A percentile compares a stretch with the other conserved stretches of the same genome.
These are phyloP conservation scores for Nannochloris sp. DNA, from an alignment of 139 green algal species.

Conservation along the genomic window DNA sequence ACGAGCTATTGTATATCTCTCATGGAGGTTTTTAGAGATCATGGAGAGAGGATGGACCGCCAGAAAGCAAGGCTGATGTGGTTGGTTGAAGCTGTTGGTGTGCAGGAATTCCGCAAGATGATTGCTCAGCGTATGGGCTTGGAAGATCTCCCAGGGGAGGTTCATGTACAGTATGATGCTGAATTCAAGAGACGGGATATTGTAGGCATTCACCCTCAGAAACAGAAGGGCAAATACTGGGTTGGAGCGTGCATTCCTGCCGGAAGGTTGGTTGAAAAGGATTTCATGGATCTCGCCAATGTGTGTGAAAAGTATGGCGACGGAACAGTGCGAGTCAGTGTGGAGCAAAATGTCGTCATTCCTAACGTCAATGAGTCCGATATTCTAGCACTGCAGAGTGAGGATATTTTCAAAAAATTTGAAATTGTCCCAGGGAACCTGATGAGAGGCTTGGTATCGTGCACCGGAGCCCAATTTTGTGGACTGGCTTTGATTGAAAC, in stretches of 20 bases:
- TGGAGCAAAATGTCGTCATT: slow-evolving; percentile 94
- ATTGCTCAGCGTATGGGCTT: slow-evolving; percentile 66
- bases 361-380: slow-evolving; percentile 74
- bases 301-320: slow-evolving; percentile 78
- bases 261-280: slow-evolving; percentile 67
- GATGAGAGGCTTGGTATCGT: slow-evolving; percentile 52
- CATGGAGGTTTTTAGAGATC: slow-evolving; percentile 79
- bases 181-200: slow-evolving; percentile 65
- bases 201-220: slow-evolving; percentile 88
- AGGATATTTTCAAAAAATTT: slow-evolving; percentile 77
- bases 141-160: slow-evolving; percentile 16
- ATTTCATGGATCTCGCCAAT: slow-evolving; percentile 71
- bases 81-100: slow-evolving; percentile 81
- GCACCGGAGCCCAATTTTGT: slow-evolving; percentile 96
- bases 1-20: slow-evolving; percentile 64
- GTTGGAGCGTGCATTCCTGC: slow-evolving; percentile 72
- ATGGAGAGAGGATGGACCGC: slow-evolving; percentile 71
- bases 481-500: slow-evolving; percentile 92
- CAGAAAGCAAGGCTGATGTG: slow-evolving; percentile 94
- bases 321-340: slow-evolving; percentile 82
- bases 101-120: slow-evolving; percentile 60
- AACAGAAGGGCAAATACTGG: slow-evolving; percentile 62
- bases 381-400: slow-evolving; percentile 67
- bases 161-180: slow-evolving; percentile 47
- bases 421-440: slow-evolving; percentile 38